phyloP scores from a whole-genome alignment of 768 basidiomycete genomes.

The Lactifluus echinatus region DNA sequence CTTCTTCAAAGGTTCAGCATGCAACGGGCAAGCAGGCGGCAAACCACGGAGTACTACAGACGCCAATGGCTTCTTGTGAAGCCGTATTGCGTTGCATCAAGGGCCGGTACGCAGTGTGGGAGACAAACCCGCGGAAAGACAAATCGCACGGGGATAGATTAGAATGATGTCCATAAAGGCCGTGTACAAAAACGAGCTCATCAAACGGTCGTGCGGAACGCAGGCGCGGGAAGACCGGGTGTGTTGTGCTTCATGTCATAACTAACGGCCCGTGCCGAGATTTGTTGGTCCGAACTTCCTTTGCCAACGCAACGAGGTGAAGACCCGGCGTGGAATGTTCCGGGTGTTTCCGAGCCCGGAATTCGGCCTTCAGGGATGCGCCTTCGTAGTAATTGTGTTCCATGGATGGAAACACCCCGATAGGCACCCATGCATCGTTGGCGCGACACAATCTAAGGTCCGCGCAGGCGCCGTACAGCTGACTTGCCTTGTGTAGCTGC shows the following conservation, averaged over 20 bases:
- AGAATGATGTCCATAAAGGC: neutral
- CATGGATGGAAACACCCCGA: no score
- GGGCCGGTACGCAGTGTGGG: neutral
- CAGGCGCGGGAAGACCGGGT: neutral
- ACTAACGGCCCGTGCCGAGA: slow-evolving; percentile 4
- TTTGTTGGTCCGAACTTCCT: neutral
- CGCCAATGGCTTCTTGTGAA: neutral
- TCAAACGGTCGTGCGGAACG: neutral
- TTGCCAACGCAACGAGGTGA: neutral
- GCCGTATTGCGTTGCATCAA: neutral
- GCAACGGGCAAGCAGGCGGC: neutral
- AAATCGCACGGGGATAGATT: slow-evolving; percentile 7
- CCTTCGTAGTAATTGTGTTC: neutral
- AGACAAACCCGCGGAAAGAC: neutral
- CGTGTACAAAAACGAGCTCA: neutral
- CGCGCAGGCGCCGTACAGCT: neutral
- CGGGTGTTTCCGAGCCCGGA: neutral
- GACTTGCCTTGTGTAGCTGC: neutral
- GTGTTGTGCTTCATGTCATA: no score
- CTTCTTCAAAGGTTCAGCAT: neutral
- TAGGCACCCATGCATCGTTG: neutral
- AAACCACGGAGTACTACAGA: neutral
- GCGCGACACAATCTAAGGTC: neutral
- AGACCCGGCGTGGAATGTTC: neutral
- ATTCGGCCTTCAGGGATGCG: slow-evolving; percentile 1